Conservation (phyloP, 2,329 filamentous ascomycete genomes). For the Cytospora chrysosperma region DNA sequence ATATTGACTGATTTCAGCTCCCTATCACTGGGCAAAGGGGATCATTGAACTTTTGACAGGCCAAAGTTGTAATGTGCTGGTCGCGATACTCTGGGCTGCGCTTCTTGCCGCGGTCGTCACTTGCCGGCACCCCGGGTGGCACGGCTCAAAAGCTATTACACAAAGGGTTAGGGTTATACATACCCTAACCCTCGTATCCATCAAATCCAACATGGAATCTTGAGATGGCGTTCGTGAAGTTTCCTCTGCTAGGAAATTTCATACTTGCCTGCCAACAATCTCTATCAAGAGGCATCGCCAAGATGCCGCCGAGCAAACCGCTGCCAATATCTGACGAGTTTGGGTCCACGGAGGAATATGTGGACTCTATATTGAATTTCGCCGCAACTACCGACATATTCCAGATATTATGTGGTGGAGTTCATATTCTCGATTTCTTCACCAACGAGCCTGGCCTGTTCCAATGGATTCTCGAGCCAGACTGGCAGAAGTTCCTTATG, state of each 20-base stretch:
- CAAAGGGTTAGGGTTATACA: not conserved
- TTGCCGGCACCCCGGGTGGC: not conserved
- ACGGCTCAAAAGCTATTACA: not conserved
- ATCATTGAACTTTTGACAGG: conserved; percentile 12
- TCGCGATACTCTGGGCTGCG: not conserved
- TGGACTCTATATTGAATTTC: conserved; percentile 75
- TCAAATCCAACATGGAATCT: not conserved
- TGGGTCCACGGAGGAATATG: conserved; percentile 69
- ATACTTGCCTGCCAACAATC: not conserved
- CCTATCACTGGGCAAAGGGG: conserved; percentile 25
- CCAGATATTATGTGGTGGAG: conserved; percentile 89
- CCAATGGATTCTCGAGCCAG: conserved; percentile 67
- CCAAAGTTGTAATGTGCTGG: not conserved
- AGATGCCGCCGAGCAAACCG: conserved; percentile 50
- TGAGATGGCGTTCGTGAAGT: too few relatives aligned
- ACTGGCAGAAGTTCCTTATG: conserved; percentile 81
- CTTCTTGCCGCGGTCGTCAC: not conserved
- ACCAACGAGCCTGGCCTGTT: conserved; percentile 83
- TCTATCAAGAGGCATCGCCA: conserved; percentile 7
- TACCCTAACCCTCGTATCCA: not conserved
- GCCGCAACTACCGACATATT: conserved; percentile 72
- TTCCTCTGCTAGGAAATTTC: not conserved
- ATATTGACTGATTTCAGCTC: conserved; percentile 29
- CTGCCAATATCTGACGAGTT: conserved; percentile 74
- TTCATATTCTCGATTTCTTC: conserved; percentile 96